phyloP scores from a whole-genome alignment of 257 asterid species.

The Solanum stenotomum region DNA sequence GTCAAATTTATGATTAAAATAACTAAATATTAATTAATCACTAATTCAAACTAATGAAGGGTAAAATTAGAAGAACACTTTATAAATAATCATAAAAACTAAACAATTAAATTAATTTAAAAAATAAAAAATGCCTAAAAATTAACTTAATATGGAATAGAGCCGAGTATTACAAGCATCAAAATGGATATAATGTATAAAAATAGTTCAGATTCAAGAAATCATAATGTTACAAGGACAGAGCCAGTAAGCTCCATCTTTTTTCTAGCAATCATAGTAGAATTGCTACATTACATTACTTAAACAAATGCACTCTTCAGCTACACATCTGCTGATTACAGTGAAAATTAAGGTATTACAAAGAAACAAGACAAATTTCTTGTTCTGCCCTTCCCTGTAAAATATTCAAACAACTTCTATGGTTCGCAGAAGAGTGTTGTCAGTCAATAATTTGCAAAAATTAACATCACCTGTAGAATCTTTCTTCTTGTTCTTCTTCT shows the following conservation, averaged over 20 bases:
- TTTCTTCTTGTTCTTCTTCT: slow-evolving; percentile 36
- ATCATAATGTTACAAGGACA: not conserved
- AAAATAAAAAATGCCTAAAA: no score
- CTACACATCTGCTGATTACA: not conserved
- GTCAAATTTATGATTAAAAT: no score
- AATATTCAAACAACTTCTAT: not conserved
- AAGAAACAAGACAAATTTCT: not conserved
- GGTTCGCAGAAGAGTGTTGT: not conserved
- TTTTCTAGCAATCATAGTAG: not conserved
- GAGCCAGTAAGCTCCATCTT: not conserved
- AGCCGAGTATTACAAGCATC: no score
- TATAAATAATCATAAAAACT: no score
- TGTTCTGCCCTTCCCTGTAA: not conserved
- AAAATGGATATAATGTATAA: no score
- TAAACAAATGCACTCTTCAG: not conserved
- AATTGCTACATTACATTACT: not conserved
- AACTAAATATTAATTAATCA: no score
- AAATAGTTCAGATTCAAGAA: not conserved
- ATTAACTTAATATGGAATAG: no score
- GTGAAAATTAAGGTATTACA: not conserved
- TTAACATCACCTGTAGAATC: not conserved
- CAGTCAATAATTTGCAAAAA: not conserved
- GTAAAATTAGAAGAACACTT: no score
- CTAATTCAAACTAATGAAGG: no score
- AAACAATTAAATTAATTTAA: no score